Evolutionary conservation across 805 yeast species (phyloP).

Genomic region (Kuraishia molischiana): DNA sequence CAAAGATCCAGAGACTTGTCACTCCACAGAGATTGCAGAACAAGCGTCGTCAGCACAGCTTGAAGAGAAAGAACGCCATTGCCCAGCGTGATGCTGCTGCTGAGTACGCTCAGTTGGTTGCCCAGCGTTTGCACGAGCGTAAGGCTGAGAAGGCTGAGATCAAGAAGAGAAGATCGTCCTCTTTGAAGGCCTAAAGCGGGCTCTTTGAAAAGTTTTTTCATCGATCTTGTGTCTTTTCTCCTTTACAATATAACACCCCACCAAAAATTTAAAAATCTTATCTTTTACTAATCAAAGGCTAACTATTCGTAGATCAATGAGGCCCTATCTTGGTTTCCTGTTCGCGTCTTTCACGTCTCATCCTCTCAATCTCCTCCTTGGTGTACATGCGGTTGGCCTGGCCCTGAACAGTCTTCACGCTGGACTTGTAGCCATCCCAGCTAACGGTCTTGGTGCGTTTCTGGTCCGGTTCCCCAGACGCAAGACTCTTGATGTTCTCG

Average conservation of each 20-base stretch:
- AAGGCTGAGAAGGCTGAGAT: constrained; percentile 98
- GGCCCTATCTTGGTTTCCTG: constrained; percentile 12
- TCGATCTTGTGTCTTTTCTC: not conserved
- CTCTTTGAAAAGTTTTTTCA: not conserved
- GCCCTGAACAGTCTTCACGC: constrained; percentile 13
- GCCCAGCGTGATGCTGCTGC: constrained; percentile 99
- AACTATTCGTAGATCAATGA: not conserved
- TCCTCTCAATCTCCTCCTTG: constrained; percentile 14
- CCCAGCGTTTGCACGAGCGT: constrained; percentile 96
- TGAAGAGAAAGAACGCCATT: constrained; percentile 95
- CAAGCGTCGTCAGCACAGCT: constrained; percentile 93
- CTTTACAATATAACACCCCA: constrained; percentile 1
- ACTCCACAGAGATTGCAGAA: constrained; percentile 99
- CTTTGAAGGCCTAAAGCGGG: constrained; percentile 74
- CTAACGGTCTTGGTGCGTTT: constrained; percentile 18
- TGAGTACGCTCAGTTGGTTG: constrained; percentile 97
- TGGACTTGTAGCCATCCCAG: constrained; percentile 24
- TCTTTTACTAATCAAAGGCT: not conserved
- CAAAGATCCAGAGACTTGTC: constrained; percentile 98
- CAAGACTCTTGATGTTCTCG: constrained; percentile 42
- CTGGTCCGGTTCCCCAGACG: constrained; percentile 6
- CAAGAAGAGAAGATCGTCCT: constrained; percentile 99
- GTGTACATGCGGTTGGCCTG: constrained; percentile 10
- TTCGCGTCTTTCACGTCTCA: constrained; percentile 10
- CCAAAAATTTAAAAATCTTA: not conserved